phyloP scores from a whole-genome alignment of 2,329 filamentous ascomycete genomes.

The Macroventuria anomochaeta region DNA sequence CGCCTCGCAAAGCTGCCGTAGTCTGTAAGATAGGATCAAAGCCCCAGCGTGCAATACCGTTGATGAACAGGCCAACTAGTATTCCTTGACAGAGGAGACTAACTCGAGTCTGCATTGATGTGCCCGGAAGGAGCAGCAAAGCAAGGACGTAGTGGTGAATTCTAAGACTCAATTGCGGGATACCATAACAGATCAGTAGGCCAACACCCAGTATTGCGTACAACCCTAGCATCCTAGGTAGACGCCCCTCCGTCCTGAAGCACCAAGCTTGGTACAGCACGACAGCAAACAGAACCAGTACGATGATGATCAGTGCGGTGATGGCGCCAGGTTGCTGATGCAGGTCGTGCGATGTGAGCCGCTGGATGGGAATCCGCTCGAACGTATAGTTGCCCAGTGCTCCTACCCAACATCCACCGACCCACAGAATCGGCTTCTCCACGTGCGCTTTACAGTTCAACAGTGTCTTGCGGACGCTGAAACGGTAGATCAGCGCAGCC shows the following conservation, averaged over 20 bases:
- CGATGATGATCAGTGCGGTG: conserved; percentile 42
- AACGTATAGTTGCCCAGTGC: conserved; percentile 44
- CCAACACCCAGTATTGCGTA: conserved; percentile 81
- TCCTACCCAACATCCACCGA: conserved; percentile 46
- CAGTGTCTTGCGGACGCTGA: conserved; percentile 38
- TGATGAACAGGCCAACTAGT: conserved; percentile 88
- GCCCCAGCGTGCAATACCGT: conserved; percentile 91
- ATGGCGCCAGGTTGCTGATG: conserved; percentile 49
- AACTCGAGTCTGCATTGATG: conserved; percentile 83
- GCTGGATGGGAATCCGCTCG: conserved; percentile 45
- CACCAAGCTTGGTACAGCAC: conserved; percentile 44
- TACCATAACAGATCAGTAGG: conserved; percentile 77
- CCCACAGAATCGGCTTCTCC: conserved; percentile 48
- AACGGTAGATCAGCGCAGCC: conserved; percentile 38
- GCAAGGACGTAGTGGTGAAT: conserved; percentile 92
- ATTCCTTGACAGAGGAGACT: conserved; percentile 89
- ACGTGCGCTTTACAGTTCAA: conserved; percentile 39
- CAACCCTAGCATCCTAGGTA: conserved; percentile 77
- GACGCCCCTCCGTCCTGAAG: conserved; percentile 47
- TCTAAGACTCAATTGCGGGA: conserved; percentile 82
- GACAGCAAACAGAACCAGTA: conserved; percentile 36
- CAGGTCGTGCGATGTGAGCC: conserved; percentile 46
- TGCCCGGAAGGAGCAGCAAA: conserved; percentile 87
- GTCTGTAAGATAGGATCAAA: conserved; percentile 91
- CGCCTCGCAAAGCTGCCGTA: conserved; percentile 67